Conservation (phyloP, 2,329 filamentous ascomycete genomes). For the Zymoseptoria pseudotritici region DNA sequence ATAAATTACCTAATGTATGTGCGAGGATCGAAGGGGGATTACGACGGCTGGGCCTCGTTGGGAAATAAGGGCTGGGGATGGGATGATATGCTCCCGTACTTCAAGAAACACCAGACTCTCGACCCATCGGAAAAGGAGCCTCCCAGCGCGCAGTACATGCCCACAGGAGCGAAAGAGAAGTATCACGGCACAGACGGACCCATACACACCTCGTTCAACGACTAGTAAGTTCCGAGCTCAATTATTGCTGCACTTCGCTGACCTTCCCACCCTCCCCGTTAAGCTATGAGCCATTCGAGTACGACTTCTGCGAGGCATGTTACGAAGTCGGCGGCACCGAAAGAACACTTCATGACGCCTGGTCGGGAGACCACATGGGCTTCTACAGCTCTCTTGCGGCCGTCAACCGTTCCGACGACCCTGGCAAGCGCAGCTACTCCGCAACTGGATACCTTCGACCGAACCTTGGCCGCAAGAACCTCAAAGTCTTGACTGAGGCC, state of each 20-base stretch:
- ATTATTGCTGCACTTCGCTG: no score
- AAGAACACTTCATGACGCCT: conserved; percentile 27
- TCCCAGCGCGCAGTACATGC: conserved; percentile 14
- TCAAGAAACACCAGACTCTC: conserved; percentile 22
- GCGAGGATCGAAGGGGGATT: conserved; percentile 25
- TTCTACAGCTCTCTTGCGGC: conserved; percentile 29
- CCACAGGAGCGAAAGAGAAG: conserved; percentile 20
- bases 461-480: conserved; percentile 23
- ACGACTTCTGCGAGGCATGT: conserved; percentile 30
- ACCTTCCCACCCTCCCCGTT: no score
- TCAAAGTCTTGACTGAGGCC: conserved; percentile 28
- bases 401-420: conserved; percentile 26
- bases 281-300: conserved; percentile 29
- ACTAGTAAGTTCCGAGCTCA: conserved; percentile 14
- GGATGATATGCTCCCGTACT: conserved; percentile 23
- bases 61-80: conserved; percentile 25
- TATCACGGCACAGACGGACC: conserved; percentile 30
- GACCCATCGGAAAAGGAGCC: conserved; percentile 13
- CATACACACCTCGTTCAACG: conserved; percentile 31
- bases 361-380: conserved; percentile 28
- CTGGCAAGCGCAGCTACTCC: conserved; percentile 27
- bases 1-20: conserved; percentile 36
- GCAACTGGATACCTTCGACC: conserved; percentile 29
- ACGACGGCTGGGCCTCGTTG: conserved; percentile 29
- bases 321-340: conserved; percentile 27